Evolutionary conservation across 306 rosid genomes (phyloP).

Genomic region (Chamaecrista fasciculata): DNA sequence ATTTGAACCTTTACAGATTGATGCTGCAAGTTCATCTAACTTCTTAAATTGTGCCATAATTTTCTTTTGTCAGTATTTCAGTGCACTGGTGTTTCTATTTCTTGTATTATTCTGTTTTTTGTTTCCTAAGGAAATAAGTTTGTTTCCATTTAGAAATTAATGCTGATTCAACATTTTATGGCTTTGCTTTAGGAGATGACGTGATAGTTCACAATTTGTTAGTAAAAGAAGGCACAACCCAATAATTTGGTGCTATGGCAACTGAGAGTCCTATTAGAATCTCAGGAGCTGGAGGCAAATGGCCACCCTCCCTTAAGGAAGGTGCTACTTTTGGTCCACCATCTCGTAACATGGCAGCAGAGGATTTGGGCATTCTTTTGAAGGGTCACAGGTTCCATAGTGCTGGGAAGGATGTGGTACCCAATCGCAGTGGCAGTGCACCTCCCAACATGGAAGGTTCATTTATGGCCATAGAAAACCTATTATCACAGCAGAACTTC

Average conservation of each 20-base stretch:
- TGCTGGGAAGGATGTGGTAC: conserved; percentile 46
- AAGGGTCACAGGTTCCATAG: conserved; percentile 49
- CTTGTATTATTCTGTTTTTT: not conserved
- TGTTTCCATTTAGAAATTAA: not conserved
- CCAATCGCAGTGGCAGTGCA: conserved; percentile 78
- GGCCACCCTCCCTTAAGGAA: conserved; percentile 62
- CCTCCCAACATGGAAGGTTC: conserved; percentile 85
- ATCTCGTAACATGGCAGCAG: conserved; percentile 46
- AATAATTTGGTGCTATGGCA: conserved; percentile 45
- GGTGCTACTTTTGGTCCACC: conserved; percentile 37
- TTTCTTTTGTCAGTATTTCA: conserved; percentile 4
- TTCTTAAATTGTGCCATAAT: conserved; percentile 10
- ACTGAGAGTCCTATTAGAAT: conserved; percentile 76
- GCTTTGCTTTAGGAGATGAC: conserved; percentile 29
- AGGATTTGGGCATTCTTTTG: conserved; percentile 55
- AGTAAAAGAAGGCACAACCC: conserved; percentile 21
- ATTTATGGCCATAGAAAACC: conserved; percentile 50
- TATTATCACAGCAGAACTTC: conserved; percentile 46
- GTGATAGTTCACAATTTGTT: conserved; percentile 25
- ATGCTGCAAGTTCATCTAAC: not conserved
- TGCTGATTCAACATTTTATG: conserved; percentile 19
- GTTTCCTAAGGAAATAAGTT: not conserved
- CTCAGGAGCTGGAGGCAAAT: conserved; percentile 66
- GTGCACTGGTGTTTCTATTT: conserved; percentile 2
- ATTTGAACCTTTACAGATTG: not conserved